Conservation (phyloP, 2,329 filamentous ascomycete species). For the Xylariaceae sp. region DNA sequence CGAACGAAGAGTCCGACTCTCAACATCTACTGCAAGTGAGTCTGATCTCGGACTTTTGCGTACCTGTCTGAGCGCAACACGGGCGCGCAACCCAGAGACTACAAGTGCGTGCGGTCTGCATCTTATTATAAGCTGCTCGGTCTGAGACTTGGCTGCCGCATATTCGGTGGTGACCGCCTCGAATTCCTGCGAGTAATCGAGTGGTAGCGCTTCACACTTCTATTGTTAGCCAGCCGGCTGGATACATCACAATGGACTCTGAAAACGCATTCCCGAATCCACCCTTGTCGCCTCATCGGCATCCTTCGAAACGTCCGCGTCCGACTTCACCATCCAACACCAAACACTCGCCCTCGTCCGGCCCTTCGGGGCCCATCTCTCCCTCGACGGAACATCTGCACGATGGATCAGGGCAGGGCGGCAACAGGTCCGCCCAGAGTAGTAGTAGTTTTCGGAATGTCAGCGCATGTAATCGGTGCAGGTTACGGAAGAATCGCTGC, state of each 20-base stretch:
- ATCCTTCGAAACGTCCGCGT: conserved; percentile 54
- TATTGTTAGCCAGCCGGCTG: neutral
- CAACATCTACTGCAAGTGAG: conserved; percentile 16
- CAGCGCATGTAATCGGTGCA: conserved; percentile 89
- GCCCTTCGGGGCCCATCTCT: conserved; percentile 34
- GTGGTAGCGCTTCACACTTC: neutral
- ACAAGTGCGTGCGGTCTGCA: neutral
- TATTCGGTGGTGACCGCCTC: neutral
- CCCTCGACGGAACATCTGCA: conserved; percentile 30
- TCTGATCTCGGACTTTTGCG: neutral
- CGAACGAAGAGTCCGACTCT: conserved; percentile 11
- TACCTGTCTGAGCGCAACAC: conserved; percentile 9
- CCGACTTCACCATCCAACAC: conserved; percentile 44
- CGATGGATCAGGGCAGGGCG: conserved; percentile 30
- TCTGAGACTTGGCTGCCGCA: neutral
- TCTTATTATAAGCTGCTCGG: conserved; percentile 3
- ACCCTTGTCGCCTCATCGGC: conserved; percentile 45
- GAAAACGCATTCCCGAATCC: conserved; percentile 42
- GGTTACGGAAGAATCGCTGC: conserved; percentile 88
- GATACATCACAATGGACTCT: conserved; percentile 12
- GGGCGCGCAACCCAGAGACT: neutral
- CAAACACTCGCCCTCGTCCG: conserved; percentile 39
- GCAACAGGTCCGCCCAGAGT: conserved; percentile 50
- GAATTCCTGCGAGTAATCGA: neutral
- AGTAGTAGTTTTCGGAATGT: conserved; percentile 72